Conservation (phyloP, 225 moss, liverwort and hornwort species). For the Neckera pumila region DNA sequence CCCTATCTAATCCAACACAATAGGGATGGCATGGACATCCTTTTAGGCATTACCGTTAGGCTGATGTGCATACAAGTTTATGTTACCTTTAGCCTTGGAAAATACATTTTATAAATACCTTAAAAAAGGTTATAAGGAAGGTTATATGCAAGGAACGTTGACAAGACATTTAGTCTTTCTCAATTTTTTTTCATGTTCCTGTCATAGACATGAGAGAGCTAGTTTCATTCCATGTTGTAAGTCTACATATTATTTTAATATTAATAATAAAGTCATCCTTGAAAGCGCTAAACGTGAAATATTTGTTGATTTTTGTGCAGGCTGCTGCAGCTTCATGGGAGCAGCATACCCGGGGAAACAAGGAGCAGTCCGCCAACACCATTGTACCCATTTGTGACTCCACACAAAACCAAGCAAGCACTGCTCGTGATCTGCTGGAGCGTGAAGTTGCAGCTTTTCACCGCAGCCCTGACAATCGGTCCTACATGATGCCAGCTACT, state of each 20-base stretch:
- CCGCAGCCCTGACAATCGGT: conserved; percentile 76
- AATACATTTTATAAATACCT: neutral
- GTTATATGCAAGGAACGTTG: neutral
- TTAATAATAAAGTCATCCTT: neutral
- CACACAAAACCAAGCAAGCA: conserved; percentile 69
- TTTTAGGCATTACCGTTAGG: neutral
- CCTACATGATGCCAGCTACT: conserved; percentile 74
- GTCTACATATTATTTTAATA: too few species aligned
- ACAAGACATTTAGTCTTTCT: neutral
- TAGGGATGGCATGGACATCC: neutral
- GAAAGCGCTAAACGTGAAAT: neutral
- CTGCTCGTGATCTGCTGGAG: conserved; percentile 75
- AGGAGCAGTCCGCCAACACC: conserved; percentile 73
- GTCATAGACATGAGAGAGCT: neutral
- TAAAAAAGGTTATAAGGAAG: neutral
- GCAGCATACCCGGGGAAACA: conserved; percentile 72
- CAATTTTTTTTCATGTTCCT: neutral
- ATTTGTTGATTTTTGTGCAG: conserved; percentile 26
- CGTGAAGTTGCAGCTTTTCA: conserved; percentile 78
- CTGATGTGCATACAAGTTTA: neutral
- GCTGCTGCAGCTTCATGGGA: conserved; percentile 88
- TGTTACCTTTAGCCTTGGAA: neutral
- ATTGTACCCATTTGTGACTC: conserved; percentile 81
- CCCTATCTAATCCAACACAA: neutral
- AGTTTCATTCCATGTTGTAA: neutral